Conservation (phyloP, 2,329 filamentous ascomycete genomes). For the Hypoxylon rubiginosum region DNA sequence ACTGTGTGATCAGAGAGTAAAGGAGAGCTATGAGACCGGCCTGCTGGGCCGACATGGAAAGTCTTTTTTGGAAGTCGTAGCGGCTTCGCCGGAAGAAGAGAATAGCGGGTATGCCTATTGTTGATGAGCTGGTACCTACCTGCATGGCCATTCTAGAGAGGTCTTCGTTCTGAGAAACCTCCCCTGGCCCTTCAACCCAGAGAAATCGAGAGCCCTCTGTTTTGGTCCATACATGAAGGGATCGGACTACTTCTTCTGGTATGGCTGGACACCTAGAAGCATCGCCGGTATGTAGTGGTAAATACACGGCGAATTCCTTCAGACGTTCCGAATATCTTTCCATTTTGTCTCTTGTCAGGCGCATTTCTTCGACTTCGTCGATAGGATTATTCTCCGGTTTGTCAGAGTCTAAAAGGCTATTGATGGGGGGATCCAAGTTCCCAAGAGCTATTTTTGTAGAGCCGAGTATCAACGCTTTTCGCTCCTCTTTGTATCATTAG, state of each 20-base stretch:
- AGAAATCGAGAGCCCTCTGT: neutral
- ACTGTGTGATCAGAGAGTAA: constrained; percentile 13
- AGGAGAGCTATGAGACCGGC: constrained; percentile 10
- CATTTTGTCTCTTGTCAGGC: neutral
- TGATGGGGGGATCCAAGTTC: no score
- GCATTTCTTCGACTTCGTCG: neutral
- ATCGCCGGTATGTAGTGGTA: neutral
- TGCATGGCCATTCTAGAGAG: neutral
- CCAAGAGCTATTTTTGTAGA: neutral
- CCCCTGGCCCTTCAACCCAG: constrained; percentile 16
- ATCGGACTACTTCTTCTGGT: neutral
- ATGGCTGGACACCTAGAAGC: neutral
- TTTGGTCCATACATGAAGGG: neutral
- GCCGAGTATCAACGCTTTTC: neutral
- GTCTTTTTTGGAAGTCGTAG: neutral
- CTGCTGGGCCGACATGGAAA: neutral
- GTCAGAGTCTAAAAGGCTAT: neutral
- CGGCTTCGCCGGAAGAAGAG: constrained; percentile 9
- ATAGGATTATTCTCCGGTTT: neutral
- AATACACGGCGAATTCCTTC: neutral
- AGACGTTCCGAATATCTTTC: neutral
- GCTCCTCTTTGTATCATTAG: neutral
- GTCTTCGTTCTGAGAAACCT: neutral
- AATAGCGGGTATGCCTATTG: neutral
- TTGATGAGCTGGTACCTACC: neutral